Base-by-base conservation (phyloP, 306 rosid genomes). In the Neltuma alba region DNA sequence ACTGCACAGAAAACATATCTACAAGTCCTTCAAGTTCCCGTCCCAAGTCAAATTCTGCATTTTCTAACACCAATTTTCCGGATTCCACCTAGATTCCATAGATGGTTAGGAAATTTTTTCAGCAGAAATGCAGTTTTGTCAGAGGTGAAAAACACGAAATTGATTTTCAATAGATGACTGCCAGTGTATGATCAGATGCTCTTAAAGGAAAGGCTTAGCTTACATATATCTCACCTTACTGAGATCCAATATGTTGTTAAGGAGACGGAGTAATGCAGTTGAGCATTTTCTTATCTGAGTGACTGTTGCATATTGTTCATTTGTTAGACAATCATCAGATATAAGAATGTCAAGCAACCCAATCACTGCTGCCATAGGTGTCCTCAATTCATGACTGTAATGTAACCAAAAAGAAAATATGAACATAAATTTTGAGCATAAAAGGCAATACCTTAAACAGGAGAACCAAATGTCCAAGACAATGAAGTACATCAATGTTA, bases 291-390 rank as follows among this genome's bases (percentile, higher is more conserved):
- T 87, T 62, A 96, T 96, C 89, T 96, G 98, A 62, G 97, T 90
- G 54, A 96, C 94, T 7, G 99, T 96, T 11, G 93, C 77, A 45
- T 88, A 93, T 80, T 96, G 99, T 82, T 96, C 99, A 70, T 90
- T 96, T 80, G 97, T 88, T 76, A 93, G 97, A 82, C 98, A 96
- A 69, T 96, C 99, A 82, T 96, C 99, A 15, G 90, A 89, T 85
- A 96, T 93, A 31, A 96, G 98, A 83, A 96, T 96, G 92, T 96
- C 99, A 55, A 96, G 92, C 85, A 96, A 82, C 58, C 99, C 99
- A 42, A 96, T 96, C 68, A 96, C 99, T 27, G 99, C 99, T 44
- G 99, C 99, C 99, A 93, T 96, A 2, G 99, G 99, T 10, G 99
- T 96, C 92, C 99, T 89, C 81, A 96, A 81, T 77, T 96, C 99